Conservation (phyloP, 169 alveolate species). For the Plasmodium knowlesi region DNA sequence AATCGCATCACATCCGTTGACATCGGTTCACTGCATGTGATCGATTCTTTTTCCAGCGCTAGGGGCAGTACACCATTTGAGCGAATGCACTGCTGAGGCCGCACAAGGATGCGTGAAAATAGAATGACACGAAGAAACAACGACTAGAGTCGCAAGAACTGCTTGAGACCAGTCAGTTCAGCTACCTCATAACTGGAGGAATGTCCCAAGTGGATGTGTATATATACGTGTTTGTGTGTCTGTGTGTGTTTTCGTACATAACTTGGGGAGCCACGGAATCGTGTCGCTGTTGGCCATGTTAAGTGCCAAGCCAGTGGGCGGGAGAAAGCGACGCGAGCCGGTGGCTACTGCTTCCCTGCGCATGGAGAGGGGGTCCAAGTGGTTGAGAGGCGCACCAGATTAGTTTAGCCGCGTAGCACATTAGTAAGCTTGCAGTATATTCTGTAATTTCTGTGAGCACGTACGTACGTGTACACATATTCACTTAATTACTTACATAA, state of each 20-base stretch:
- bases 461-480: conserved; percentile 1
- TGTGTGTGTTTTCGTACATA: neutral
- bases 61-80: neutral
- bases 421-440: neutral
- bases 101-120: neutral
- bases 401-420: neutral
- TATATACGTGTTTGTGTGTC: neutral
- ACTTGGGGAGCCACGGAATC: neutral
- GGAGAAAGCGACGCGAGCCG: neutral
- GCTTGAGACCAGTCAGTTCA: neutral
- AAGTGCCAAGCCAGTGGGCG: neutral
- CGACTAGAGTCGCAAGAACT: neutral
- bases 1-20: neutral
- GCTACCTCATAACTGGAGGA: neutral
- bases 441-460: neutral
- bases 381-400: neutral
- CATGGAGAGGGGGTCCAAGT: neutral
- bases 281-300: neutral
- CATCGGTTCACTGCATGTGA: neutral
- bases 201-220: neutral
- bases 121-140: neutral
- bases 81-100: neutral
- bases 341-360: neutral
- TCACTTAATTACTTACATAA: neutral
- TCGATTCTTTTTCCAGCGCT: neutral